Conservation (phyloP, 257 asterid species). For the Cinchona pubescens region DNA sequence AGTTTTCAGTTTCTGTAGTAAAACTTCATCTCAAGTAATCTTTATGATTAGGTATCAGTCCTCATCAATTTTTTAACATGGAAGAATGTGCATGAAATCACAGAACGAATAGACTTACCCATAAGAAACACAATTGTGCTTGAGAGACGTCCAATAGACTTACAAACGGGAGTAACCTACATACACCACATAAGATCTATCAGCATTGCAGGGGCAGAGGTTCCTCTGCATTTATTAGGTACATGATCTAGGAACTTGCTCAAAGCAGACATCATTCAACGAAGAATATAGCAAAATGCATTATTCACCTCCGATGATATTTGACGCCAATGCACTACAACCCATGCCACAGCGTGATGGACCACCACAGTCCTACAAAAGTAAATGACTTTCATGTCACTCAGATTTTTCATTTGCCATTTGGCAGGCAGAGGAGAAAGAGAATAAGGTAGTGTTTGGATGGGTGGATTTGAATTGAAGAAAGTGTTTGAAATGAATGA, state of each 20-base stretch:
- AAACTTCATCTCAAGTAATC: conserved; percentile 1
- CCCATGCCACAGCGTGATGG: conserved; percentile 85
- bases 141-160: conserved; percentile 71
- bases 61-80: background rate
- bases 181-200: conserved; percentile 11
- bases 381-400: conserved; percentile 10
- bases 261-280: background rate
- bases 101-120: conserved; percentile 46
- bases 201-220: background rate
- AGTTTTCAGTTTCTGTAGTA: background rate
- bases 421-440: no score
- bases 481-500: no score
- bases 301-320: conserved; percentile 62
- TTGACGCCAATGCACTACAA: conserved; percentile 87
- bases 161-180: conserved; percentile 94
- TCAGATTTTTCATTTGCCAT: background rate
- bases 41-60: background rate
- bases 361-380: conserved; percentile 81
- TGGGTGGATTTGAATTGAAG: no score
- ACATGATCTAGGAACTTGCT: background rate
- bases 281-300: background rate
- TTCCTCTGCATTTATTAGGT: background rate
- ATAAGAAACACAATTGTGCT: conserved; percentile 48
- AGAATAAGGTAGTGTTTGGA: no score
- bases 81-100: conserved; percentile 9